Evolutionary conservation across 495 filamentous ascomycete species (phyloP).

Genomic region (Penicillium goetzii): DNA sequence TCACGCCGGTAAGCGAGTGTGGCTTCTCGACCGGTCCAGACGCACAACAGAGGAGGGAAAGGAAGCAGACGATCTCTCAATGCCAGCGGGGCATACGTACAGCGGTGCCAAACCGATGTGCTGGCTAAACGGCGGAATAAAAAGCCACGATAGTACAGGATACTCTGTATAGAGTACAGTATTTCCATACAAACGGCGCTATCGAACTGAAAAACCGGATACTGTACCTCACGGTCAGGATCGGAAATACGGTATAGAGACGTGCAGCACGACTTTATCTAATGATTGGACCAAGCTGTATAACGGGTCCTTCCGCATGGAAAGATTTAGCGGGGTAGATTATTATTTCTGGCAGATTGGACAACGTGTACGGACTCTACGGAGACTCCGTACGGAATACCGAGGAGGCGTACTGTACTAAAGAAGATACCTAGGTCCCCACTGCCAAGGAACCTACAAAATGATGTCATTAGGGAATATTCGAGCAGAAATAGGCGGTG

Average conservation of each 20-base stretch:
- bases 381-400: not conserved
- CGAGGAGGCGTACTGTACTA: not conserved
- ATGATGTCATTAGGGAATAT: not conserved
- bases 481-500: not conserved
- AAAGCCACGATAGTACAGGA: not conserved
- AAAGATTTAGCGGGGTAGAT: conserved; percentile 1
- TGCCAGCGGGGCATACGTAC: not conserved
- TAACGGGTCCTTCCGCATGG: conserved; percentile 4
- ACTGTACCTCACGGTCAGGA: not conserved
- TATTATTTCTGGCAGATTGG: not conserved
- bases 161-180: not conserved
- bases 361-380: not conserved
- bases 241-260: not conserved
- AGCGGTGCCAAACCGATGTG: not conserved
- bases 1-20: not conserved
- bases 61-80: not conserved
- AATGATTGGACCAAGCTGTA: not conserved
- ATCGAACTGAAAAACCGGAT: not conserved
- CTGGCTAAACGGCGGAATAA: not conserved
- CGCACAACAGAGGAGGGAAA: not conserved
- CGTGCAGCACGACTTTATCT: not conserved
- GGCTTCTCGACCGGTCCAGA: not conserved
- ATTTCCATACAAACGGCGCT: not conserved
- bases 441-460: not conserved
- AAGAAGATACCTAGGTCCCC: not conserved